Conservation (phyloP, 2,329 filamentous ascomycete species). For the Fusarium euwallaceae region DNA sequence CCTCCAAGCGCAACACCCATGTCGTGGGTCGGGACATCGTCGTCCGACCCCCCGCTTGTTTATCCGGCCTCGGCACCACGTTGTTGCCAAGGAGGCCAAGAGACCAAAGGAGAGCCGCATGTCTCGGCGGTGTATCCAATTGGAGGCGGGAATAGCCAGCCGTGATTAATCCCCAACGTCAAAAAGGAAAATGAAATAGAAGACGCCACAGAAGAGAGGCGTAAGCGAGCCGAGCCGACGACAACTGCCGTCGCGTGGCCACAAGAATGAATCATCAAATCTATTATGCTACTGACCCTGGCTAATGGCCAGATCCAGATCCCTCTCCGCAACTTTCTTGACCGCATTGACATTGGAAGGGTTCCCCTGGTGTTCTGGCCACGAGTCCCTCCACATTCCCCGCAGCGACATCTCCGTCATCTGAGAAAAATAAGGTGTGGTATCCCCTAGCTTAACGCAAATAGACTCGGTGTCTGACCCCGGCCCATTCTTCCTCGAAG, state of each 20-base stretch:
- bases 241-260: not conserved
- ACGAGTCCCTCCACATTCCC: conserved; percentile 24
- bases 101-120: conserved; percentile 27
- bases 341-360: not conserved
- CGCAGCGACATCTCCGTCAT: conserved; percentile 27
- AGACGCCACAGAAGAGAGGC: not conserved
- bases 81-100: conserved; percentile 36
- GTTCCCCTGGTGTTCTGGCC: conserved; percentile 1
- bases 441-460: conserved; percentile 20
- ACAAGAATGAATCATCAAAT: not conserved
- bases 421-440: conserved; percentile 22
- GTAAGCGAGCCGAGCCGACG: not conserved
- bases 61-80: conserved; percentile 17
- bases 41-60: not conserved
- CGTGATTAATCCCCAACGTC: conserved; percentile 19
- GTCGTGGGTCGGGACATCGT: not conserved
- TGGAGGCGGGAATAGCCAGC: conserved; percentile 41
- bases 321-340: conserved; percentile 17
- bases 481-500: conserved; percentile 3
- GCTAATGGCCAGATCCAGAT: conserved; percentile 30
- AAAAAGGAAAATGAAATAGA: not conserved
- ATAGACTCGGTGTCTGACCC: conserved; percentile 3
- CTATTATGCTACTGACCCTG: not conserved
- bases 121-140: conserved; percentile 32
- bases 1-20: not conserved